Base-by-base conservation (phyloP, 306 rosid genomes). In the Inga oerstediana region DNA sequence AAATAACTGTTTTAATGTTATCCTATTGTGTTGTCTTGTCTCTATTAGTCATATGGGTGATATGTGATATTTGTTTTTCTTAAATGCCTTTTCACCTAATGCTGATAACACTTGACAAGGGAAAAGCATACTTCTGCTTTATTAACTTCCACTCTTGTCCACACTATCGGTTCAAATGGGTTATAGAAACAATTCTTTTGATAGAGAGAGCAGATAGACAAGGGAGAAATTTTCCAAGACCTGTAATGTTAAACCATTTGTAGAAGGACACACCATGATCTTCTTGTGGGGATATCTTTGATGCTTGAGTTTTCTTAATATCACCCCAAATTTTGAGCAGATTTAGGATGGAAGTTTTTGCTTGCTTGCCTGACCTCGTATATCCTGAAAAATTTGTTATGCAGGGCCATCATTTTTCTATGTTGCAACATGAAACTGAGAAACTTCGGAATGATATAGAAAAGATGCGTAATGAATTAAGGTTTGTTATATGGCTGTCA, bases 331-430 rank as follows among this genome's bases (percentile, higher is more conserved):
- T 72, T 30, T 72, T 72, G 46, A 32, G 37, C 14, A 22, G n/a
- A n/a, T 44, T 22, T 4, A 72, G 22, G 58, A 44, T 12, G 34
- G 7, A 14, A 17, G 39, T 45, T 72, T 27, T 24, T 22, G 56
- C 48, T 24, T 22, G 56, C 4, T 45, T 45, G 37, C 39, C 58
- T n/a, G 9, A 24, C 8, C 35, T 45, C 12, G 13, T 9, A 24
- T 72, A 24, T 44, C 58, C 56, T 13, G 0, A 9, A 46, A 72
- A 70, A 19, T 37, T 72, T 82, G 32, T 80, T 34, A 82, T 87
- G 89, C 86, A 96, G 99, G 97, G 96, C 10, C 92, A 96, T 83
- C 98, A 93, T 88, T 96, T 93, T 87, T 96, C 99, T 41, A 82
- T 90, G 87, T 81, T 96, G 88, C 98, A 93, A 90, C 98, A 90